These are phyloP conservation scores for Candida ponderosae DNA, from an alignment of 805 yeast genomes.

Conservation along the genomic window DNA sequence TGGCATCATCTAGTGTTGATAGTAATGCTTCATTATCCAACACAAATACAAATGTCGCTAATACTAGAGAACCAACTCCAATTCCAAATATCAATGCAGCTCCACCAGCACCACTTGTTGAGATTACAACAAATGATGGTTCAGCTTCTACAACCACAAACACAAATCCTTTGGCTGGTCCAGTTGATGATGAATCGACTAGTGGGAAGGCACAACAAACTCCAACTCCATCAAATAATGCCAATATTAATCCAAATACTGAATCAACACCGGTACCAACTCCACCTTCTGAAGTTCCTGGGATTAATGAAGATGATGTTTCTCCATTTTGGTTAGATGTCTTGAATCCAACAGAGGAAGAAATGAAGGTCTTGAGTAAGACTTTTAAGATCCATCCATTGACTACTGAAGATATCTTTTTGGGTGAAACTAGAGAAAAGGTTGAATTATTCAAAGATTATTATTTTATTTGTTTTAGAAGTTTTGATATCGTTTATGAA, in stretches of 20 bases:
- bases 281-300: constrained; percentile 8
- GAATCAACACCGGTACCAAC: neutral
- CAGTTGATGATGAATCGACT: constrained; percentile 3
- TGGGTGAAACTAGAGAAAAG: constrained; percentile 92
- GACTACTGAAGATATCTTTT: constrained; percentile 89
- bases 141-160: constrained; percentile 2
- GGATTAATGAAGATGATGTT: constrained; percentile 23
- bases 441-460: constrained; percentile 89
- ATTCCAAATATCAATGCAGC: constrained; percentile 1
- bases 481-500: constrained; percentile 76
- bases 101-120: constrained; percentile 6
- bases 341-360: constrained; percentile 90
- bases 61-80: constrained; percentile 1
- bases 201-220: constrained; percentile 7
- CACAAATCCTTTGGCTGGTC: constrained; percentile 3
- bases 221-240: constrained; percentile 2
- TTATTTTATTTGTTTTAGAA: constrained; percentile 84
- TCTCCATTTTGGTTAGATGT: constrained; percentile 93
- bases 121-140: constrained; percentile 8
- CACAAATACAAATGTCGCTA: constrained; percentile 2
- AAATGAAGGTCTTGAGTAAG: constrained; percentile 84
- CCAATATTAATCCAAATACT: constrained; percentile 3
- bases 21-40: constrained; percentile 4
- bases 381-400: constrained; percentile 94
- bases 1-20: constrained; percentile 1